Evolutionary conservation across 2,329 filamentous ascomycete genomes (phyloP).

Genomic region (Aureobasidium pullulans): DNA sequence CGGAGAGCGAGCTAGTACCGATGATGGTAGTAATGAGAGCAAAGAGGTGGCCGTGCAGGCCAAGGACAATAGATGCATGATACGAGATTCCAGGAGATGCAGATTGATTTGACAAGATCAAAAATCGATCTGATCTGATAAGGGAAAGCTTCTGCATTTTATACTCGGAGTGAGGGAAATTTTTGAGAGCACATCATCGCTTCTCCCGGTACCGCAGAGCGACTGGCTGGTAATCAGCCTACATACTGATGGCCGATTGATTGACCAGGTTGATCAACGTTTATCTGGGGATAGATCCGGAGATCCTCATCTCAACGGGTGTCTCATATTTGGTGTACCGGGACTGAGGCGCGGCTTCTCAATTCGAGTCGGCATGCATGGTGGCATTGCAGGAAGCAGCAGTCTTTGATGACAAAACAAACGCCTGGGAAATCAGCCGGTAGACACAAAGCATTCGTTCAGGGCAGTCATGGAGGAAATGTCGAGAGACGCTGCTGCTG

Average conservation of each 20-base stretch:
- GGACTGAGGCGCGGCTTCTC: background rate
- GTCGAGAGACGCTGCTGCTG: background rate
- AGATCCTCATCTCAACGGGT: slow-evolving; percentile 5
- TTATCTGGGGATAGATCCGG: slow-evolving; percentile 9
- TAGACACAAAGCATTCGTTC: background rate
- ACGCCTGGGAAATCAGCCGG: background rate
- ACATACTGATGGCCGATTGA: background rate
- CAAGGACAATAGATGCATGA: background rate
- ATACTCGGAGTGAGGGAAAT: background rate
- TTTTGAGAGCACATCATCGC: background rate
- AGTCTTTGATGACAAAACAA: background rate
- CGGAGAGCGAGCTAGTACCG: background rate
- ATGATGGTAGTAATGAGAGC: background rate
- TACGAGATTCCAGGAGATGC: background rate
- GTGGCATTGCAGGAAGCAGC: too few relatives aligned
- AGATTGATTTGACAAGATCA: background rate
- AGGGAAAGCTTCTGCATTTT: background rate
- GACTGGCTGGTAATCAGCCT: background rate
- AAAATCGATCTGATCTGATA: background rate
- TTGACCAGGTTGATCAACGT: background rate
- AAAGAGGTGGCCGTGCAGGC: background rate
- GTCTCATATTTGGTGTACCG: background rate
- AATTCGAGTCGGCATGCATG: background rate
- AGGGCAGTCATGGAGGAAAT: background rate
- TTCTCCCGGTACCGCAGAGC: background rate